Conservation (phyloP, 2,329 filamentous ascomycete species). For the Acephala macrosclerotiorum region DNA sequence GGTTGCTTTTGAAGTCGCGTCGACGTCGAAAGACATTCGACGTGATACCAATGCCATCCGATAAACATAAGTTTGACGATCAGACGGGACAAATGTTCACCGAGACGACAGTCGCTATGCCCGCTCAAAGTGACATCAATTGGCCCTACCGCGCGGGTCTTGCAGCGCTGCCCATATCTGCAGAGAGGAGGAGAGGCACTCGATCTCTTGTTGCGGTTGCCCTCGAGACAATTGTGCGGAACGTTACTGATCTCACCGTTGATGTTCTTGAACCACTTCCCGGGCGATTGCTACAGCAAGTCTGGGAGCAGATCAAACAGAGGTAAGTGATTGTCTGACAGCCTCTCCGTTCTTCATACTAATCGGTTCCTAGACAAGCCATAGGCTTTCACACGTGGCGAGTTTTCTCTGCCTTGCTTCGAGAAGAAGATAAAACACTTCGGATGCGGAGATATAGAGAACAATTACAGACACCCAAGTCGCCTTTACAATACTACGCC, state of each 20-base stretch:
- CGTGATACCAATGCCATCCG: not conserved
- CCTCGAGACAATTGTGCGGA: conserved; percentile 35
- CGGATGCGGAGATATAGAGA: conserved; percentile 39
- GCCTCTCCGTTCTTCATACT: not conserved
- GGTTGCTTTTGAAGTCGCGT: not conserved
- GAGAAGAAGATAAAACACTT: conserved; percentile 26
- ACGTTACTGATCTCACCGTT: conserved; percentile 32
- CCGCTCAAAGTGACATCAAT: conserved; percentile 27
- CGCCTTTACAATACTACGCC: conserved; percentile 25
- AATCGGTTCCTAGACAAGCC: conserved; percentile 28
- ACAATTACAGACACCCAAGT: conserved; percentile 29
- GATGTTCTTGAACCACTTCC: conserved; percentile 36
- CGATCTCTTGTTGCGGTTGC: conserved; percentile 36
- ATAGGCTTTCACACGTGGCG: conserved; percentile 41
- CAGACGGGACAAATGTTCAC: conserved; percentile 41
- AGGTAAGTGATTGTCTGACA: conserved; percentile 28
- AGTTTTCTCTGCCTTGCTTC: conserved; percentile 40
- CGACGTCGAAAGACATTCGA: not conserved
- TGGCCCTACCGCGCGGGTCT: conserved; percentile 27
- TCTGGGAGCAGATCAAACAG: conserved; percentile 37
- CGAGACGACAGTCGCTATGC: conserved; percentile 34
- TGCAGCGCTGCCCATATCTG: not conserved
- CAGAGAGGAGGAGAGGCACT: conserved; percentile 24
- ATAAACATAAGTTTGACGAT: conserved; percentile 34
- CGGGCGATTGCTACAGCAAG: conserved; percentile 22